Percentiles rank a stretch among this genome's conserved stretches.
These are phyloP conservation scores for Candida alai DNA, from an alignment of 805 yeast genomes.

Conservation along the genomic window DNA sequence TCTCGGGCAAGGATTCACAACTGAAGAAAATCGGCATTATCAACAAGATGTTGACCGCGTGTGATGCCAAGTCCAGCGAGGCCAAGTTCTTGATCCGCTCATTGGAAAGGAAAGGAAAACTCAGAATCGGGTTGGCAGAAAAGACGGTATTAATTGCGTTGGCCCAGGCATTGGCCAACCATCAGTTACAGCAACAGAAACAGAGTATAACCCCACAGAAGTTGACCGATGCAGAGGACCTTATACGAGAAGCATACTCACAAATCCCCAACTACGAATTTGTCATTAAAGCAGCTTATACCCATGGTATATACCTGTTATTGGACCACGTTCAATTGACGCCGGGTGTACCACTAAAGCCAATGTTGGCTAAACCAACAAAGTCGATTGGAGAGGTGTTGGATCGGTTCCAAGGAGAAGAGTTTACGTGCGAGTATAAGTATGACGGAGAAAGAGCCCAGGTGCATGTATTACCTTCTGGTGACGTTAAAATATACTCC, in stretches of 20 bases:
- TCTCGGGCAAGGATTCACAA: constrained; percentile 82
- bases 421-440: constrained; percentile 93
- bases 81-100: constrained; percentile 90
- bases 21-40: constrained; percentile 71
- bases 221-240: constrained; percentile 66
- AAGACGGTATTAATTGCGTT: constrained; percentile 82
- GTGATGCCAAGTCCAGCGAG: constrained; percentile 64
- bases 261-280: constrained; percentile 88
- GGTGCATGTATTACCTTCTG: constrained; percentile 68
- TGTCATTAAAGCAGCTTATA: constrained; percentile 60
- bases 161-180: constrained; percentile 73
- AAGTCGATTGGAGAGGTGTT: constrained; percentile 89
- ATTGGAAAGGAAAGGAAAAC: constrained; percentile 89
- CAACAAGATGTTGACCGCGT: constrained; percentile 79
- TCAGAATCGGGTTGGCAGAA: constrained; percentile 91
- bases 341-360: constrained; percentile 94
- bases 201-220: constrained; percentile 35
- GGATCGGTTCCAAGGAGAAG: constrained; percentile 79
- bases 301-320: constrained; percentile 64
- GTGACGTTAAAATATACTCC: constrained; percentile 74
- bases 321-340: constrained; percentile 66
- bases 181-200: constrained; percentile 40
- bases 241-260: constrained; percentile 79
- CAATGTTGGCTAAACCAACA: constrained; percentile 98
- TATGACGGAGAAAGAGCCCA: constrained; percentile 99